Evolutionary conservation across 2,329 filamentous ascomycete species (phyloP), one percentile per base, ranked within the genome.

Genomic region (Aquanectria penicillioides): DNA sequence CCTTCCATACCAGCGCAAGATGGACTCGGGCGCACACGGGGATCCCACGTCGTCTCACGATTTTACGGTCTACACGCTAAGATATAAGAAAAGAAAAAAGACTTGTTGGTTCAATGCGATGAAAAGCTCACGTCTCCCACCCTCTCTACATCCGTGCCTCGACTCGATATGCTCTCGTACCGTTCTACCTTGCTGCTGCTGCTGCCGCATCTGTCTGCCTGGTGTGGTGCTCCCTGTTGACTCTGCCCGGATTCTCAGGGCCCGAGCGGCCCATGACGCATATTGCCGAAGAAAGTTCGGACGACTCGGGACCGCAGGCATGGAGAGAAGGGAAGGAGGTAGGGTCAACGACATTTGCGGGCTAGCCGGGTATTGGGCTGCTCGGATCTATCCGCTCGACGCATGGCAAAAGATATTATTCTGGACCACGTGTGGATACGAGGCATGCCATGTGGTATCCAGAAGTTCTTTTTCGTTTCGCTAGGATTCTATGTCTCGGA

Each of bases 31-130:
- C n/a, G n/a, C n/a, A n/a, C n/a, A 59, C 18, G 59, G 64, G 53
- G 59, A 67, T 56, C 38, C 44, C 50, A 63, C 63, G 60, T 62
- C 64, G 56, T 65, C 60, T 64, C 55, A 66, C 68, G 68, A 70
- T 69, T 69, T 65, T 61, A 67, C 68, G 67, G 58, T 70, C 60
- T 68, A 59, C 61, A 68, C 61, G 61, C 71, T 69, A 64, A 69
- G 64, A 70, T 68, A 62, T 54, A 64, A 69, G 57, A 57, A 69
- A 40, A 61, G 61, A 66, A 65, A 70, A 68, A 67, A 67, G 55
- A 68, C 61, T 62, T 62, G 41, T 58, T 70, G 61, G 64, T 68
- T 69, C 64, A 66, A 58, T 65, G 57, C 59, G 48, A 57, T 59
- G 48, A 57, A 61, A 61, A 65, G 23, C 15, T 36, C 49, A 65